Evolutionary conservation across 768 basidiomycete species (phyloP), one percentile per base, ranked within the genome.

Genomic region (Tephrocybe rancida): DNA sequence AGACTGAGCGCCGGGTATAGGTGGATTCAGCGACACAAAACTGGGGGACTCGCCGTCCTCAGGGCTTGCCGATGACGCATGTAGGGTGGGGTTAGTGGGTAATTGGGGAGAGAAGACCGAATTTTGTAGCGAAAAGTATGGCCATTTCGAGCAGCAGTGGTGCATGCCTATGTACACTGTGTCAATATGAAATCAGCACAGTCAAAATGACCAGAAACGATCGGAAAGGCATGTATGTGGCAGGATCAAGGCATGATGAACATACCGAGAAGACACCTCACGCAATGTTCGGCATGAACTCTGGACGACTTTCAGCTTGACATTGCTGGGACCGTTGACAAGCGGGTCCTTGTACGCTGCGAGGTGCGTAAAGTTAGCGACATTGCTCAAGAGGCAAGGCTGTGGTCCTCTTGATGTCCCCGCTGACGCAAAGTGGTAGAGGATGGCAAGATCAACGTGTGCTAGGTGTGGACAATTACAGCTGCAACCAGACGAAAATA

Each of bases 111-210:
- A 61, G 56, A 76, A 69, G 39, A 78, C 69, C 11, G 73, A 73
- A 55, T 75, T 75, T 45, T 69, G 61, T 43, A 78, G 52, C 9
- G 68, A 66, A 42, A 73, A 69, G 13, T 63, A 61, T 13, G 73
- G 73, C 76, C 76, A 78, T 50, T 77, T 73, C 5, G 75, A 70
- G 64, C 75, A 76, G 53, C 76, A 76, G 63, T 68, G 25, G 73
- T 46, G 54, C 77, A 77, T 3, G 73, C 72, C 75, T 77, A 41
- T 8, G 14, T 5, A 25, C 25, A 47, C n/a, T n/a, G n/a, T 22
- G 19, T n/a, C n/a, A n/a, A 37, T 8, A 35, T 22, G 39, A 13
- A 22, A 7, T 41, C 19, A 7, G 21, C 21, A 38, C 5, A 7
- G 9, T 16, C 5, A 38, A 38, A 18, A 11, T 10, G 5, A n/a